A percentile compares a stretch with the other conserved stretches of the same genome.
These are phyloP conservation scores for Epichloe baconii DNA, from an alignment of 2,329 filamentous ascomycete species.

Conservation along the genomic window DNA sequence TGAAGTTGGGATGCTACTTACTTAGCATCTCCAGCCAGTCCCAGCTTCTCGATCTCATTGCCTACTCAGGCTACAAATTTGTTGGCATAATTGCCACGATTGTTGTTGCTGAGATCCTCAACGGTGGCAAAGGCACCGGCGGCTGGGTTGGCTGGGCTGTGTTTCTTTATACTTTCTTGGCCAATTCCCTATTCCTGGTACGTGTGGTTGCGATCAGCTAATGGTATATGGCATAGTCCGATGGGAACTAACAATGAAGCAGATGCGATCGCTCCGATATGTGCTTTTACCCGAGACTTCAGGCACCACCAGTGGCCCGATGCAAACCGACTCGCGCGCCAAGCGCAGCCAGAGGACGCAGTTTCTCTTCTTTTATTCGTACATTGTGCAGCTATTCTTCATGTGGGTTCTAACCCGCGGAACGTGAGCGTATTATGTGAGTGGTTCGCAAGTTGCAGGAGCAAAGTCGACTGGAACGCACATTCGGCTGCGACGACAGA, in stretches of 20 bases:
- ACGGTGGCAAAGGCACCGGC: constrained; percentile 66
- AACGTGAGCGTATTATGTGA: constrained; percentile 14
- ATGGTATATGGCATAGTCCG: background rate
- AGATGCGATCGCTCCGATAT: constrained; percentile 93
- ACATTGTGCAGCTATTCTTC: constrained; percentile 83
- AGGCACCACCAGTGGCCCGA: constrained; percentile 48
- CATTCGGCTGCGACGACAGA: background rate
- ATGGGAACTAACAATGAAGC: background rate
- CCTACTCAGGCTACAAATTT: constrained; percentile 97
- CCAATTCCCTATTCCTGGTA: constrained; percentile 92
- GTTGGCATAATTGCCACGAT: constrained; percentile 91
- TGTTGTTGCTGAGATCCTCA: constrained; percentile 63
- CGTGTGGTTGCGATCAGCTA: constrained; percentile 18
- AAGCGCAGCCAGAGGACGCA: constrained; percentile 82
- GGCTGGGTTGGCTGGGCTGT: constrained; percentile 81
- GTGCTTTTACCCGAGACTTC: constrained; percentile 80
- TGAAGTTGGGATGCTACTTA: constrained; percentile 89
- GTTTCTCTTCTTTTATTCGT: constrained; percentile 89
- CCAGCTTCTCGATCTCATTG: constrained; percentile 84
- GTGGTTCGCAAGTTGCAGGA: background rate
- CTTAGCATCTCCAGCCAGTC: constrained; percentile 88
- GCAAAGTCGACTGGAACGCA: background rate
- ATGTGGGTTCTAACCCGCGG: constrained; percentile 62
- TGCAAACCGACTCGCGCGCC: constrained; percentile 62
- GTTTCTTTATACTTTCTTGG: constrained; percentile 83